Evolutionary conservation across 1,284 basidiomycete genomes (phyloP).

Genomic region (Cystobasidium sp.): DNA sequence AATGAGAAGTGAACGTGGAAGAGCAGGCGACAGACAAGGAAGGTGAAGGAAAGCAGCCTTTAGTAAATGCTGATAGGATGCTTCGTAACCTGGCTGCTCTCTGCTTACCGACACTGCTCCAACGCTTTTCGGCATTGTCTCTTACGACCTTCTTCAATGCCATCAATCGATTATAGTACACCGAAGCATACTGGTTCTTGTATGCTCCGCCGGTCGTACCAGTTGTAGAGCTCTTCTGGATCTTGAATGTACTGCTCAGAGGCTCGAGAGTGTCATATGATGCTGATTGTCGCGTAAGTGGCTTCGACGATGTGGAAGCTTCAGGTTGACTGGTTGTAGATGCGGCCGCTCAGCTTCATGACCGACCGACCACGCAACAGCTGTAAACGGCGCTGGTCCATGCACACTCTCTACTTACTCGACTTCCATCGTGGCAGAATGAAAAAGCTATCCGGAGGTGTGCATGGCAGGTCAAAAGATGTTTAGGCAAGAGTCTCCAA

Average conservation of each 20-base stretch:
- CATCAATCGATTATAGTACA: constrained; percentile 81
- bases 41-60: neutral
- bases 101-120: constrained; percentile 68
- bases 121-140: constrained; percentile 67
- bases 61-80: neutral
- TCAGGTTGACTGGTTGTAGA: constrained; percentile 10
- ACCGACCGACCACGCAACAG: neutral
- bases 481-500: too few relatives aligned
- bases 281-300: constrained; percentile 11
- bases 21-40: neutral
- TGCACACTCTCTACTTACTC: constrained; percentile 21
- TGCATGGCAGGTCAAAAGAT: neutral
- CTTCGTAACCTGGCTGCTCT: neutral
- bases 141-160: constrained; percentile 69
- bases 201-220: constrained; percentile 51
- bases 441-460: neutral
- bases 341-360: neutral
- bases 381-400: too few relatives aligned
- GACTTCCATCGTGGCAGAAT: constrained; percentile 23
- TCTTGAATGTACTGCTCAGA: constrained; percentile 32
- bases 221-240: constrained; percentile 26
- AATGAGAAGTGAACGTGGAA: neutral
- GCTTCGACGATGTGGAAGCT: constrained; percentile 31
- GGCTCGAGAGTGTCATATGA: constrained; percentile 36
- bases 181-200: constrained; percentile 88